phyloP scores from a whole-genome alignment of 495 filamentous ascomycete species.

The Penicillium taxi region DNA sequence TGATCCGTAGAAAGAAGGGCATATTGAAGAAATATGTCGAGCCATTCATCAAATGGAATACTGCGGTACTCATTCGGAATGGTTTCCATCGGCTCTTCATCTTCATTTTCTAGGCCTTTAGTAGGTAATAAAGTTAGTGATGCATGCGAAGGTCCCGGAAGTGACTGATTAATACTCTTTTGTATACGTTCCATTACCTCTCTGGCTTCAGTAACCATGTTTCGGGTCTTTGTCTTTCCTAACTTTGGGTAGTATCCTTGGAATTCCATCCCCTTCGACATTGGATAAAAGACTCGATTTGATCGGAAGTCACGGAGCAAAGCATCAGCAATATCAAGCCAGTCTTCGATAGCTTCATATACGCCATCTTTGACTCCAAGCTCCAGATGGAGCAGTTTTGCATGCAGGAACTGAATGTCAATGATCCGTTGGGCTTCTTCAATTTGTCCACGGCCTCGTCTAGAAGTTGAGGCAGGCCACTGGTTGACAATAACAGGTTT shows the following conservation, averaged over 20 bases:
- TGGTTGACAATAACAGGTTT: constrained; percentile 18
- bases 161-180: constrained; percentile 45
- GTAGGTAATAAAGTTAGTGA: constrained; percentile 8
- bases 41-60: constrained; percentile 73
- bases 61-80: constrained; percentile 64
- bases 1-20: constrained; percentile 61
- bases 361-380: constrained; percentile 45
- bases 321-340: constrained; percentile 66
- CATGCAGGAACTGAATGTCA: constrained; percentile 51
- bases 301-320: constrained; percentile 74
- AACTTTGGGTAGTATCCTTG: constrained; percentile 51
- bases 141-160: background rate
- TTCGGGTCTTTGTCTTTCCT: constrained; percentile 21
- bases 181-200: constrained; percentile 58
- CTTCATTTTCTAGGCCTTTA: constrained; percentile 16
- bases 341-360: constrained; percentile 47
- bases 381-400: constrained; percentile 45
- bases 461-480: constrained; percentile 9
- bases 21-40: constrained; percentile 85
- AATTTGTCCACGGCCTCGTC: constrained; percentile 11
- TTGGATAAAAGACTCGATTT: constrained; percentile 68
- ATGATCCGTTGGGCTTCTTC: constrained; percentile 39
- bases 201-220: constrained; percentile 51
- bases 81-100: constrained; percentile 23
- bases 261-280: constrained; percentile 61